phyloP scores from a whole-genome alignment of 2,329 filamentous ascomycete species.

The Orbilia ellipsospora region DNA sequence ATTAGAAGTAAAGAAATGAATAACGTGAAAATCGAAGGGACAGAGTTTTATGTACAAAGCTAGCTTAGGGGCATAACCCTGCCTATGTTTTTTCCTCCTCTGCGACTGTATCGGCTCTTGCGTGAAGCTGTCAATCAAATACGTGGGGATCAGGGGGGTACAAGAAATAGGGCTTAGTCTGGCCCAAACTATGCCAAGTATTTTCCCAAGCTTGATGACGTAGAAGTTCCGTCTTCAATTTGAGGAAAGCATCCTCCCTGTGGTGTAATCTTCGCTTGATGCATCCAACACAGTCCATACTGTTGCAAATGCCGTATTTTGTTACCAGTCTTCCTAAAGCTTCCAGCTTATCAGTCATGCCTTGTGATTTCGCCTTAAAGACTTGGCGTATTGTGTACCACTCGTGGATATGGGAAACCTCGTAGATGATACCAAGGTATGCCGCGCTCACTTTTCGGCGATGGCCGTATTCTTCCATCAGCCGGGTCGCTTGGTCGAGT shows the following conservation, averaged over 20 bases:
- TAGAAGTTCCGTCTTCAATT: not conserved
- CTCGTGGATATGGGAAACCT: not conserved
- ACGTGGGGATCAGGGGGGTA: not conserved
- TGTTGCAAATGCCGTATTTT: not conserved
- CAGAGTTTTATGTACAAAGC: no score
- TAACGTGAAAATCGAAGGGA: no score
- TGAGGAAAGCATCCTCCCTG: not conserved
- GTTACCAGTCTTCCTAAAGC: not conserved
- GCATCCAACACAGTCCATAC: not conserved
- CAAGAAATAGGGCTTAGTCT: not conserved
- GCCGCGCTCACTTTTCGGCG: conserved; percentile 2
- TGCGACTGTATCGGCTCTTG: not conserved
- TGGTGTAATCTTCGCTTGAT: not conserved
- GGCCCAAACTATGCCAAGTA: conserved; percentile 5
- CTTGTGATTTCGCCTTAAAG: not conserved
- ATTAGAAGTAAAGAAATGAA: no score
- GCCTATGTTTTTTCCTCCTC: no score
- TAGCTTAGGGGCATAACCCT: no score
- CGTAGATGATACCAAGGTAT: not conserved
- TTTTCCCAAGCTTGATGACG: conserved; percentile 6
- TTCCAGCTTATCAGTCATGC: not conserved
- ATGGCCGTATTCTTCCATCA: conserved; percentile 5
- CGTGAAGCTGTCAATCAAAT: not conserved
- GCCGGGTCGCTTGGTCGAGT: not conserved
- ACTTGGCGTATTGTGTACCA: not conserved